A percentile compares a stretch with the other conserved stretches of the same genome.
Conservation (phyloP, 2,329 filamentous ascomycete species). For the Penicillium sp. region DNA sequence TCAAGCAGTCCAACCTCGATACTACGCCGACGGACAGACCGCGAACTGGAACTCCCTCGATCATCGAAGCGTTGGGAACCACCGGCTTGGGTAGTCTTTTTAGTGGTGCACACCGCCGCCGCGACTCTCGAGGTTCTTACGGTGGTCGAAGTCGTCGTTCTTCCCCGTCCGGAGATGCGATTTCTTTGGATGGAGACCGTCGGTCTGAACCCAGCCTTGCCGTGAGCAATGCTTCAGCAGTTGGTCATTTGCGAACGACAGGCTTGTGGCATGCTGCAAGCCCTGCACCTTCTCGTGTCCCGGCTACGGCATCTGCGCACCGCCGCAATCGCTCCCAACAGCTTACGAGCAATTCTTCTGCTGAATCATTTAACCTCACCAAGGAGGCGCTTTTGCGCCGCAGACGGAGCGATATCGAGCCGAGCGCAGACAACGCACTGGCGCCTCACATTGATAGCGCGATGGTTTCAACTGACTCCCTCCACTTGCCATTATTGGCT, state of each 20-base stretch:
- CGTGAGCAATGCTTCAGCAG: conserved; percentile 45
- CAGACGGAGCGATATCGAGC: conserved; percentile 29
- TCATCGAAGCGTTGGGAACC: conserved; percentile 32
- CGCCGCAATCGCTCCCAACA: conserved; percentile 41
- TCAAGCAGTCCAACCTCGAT: conserved; percentile 37
- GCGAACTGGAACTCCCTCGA: conserved; percentile 27
- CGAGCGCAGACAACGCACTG: conserved; percentile 15
- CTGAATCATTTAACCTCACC: conserved; percentile 37
- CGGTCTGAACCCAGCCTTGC: conserved; percentile 46
- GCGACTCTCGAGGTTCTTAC: conserved; percentile 33
- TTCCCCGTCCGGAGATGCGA: conserved; percentile 35
- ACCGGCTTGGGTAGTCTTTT: conserved; percentile 41
- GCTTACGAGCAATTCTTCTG: conserved; percentile 28
- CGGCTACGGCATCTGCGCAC: conserved; percentile 24
- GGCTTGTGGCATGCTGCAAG: conserved; percentile 34
- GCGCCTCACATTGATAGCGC: conserved; percentile 24
- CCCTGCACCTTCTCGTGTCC: conserved; percentile 11
- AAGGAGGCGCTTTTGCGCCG: conserved; percentile 37
- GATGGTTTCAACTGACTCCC: conserved; percentile 23
- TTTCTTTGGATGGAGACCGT: conserved; percentile 35
- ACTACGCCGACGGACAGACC: conserved; percentile 19
- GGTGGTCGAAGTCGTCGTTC: conserved; percentile 39
- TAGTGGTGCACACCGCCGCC: conserved; percentile 40
- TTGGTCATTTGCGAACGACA: conserved; percentile 44
- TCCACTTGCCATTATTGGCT: conserved; percentile 17